These are phyloP conservation scores for Ustilago xerochloae DNA, from an alignment of 1,284 basidiomycete species.

Conservation along the genomic window DNA sequence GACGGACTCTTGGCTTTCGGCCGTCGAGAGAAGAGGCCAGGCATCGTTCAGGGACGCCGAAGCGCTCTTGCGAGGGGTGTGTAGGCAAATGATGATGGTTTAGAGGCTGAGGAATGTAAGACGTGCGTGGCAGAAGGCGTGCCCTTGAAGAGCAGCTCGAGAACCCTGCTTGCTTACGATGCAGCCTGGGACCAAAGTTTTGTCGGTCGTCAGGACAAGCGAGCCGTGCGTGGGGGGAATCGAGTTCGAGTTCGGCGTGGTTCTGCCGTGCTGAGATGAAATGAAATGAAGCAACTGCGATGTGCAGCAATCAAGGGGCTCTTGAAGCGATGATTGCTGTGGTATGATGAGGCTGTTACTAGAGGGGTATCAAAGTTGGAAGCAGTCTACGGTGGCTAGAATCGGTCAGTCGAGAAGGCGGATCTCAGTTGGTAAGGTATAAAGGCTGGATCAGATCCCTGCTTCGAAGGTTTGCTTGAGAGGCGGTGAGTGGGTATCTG, in stretches of 20 bases:
- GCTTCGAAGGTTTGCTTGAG: too few relatives aligned
- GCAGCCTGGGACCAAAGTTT: background rate
- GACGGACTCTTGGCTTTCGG: conserved; percentile 15
- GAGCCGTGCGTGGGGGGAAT: background rate
- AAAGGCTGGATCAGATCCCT: too few relatives aligned
- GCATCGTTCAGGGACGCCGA: conserved; percentile 23
- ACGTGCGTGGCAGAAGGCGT: too few relatives aligned
- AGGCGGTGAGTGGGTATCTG: background rate
- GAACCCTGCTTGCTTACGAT: background rate
- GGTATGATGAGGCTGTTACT: background rate
- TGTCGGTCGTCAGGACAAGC: background rate
- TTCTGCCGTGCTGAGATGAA: background rate
- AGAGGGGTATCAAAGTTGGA: background rate
- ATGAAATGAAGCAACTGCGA: conserved; percentile 2
- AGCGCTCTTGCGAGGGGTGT: conserved; percentile 1
- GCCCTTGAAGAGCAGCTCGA: background rate
- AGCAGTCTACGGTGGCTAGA: too few relatives aligned
- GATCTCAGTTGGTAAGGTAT: too few relatives aligned
- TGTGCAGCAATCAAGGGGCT: background rate
- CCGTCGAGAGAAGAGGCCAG: conserved; percentile 39
- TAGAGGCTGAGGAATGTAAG: too few relatives aligned
- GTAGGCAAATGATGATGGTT: background rate
- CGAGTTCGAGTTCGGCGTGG: background rate
- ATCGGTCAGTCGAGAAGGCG: too few relatives aligned
- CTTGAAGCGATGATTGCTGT: background rate